phyloP scores from a whole-genome alignment of 2,329 filamentous ascomycete genomes.

The Microdochium nivale region DNA sequence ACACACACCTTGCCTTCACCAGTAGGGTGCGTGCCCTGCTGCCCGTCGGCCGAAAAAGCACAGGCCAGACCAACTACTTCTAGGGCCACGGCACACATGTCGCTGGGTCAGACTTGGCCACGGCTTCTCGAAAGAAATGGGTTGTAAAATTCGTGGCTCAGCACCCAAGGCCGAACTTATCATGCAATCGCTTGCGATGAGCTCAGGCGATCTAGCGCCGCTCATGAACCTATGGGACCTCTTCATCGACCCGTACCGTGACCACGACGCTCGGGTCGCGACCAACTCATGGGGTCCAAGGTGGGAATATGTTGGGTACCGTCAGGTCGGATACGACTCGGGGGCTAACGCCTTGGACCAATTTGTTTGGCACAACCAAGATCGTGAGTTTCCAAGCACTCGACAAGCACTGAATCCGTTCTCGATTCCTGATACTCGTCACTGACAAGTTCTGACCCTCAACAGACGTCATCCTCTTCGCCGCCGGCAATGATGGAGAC shows the following conservation, averaged over 20 bases:
- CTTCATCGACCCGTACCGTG: not conserved
- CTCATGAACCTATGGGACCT: not conserved
- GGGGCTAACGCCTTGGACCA: not conserved
- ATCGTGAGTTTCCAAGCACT: not conserved
- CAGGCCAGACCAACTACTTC: not conserved
- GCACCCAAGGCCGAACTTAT: not conserved
- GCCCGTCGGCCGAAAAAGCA: not conserved
- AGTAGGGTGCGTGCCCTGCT: not conserved
- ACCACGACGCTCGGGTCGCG: not conserved
- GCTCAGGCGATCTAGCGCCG: not conserved
- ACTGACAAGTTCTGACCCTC: not conserved
- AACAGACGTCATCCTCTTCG: not conserved
- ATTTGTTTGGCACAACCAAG: not conserved
- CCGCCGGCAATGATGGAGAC: not conserved
- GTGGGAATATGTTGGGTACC: not conserved
- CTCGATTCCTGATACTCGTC: not conserved
- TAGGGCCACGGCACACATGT: not conserved
- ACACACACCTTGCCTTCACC: not conserved
- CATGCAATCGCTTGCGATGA: not conserved
- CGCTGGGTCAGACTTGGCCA: not conserved
- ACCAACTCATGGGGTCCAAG: not conserved
- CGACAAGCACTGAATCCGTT: not conserved
- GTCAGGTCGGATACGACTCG: constrained; percentile 1
- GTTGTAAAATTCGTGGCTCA: not conserved
- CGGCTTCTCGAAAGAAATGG: not conserved